Evolutionary conservation across 2,329 filamentous ascomycete species (phyloP).

Genomic region (Herpomyces periplanetae): DNA sequence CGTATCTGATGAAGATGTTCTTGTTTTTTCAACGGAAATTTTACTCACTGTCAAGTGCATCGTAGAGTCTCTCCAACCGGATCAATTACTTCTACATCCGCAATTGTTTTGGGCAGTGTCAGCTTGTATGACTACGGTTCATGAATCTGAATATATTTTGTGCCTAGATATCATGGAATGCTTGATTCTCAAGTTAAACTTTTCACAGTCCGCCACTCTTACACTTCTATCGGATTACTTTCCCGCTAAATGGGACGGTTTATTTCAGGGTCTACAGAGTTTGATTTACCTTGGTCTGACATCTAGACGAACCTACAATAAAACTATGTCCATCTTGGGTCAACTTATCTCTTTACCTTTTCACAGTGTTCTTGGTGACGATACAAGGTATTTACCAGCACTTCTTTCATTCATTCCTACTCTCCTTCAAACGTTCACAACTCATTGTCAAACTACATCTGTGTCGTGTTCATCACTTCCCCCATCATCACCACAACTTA

Average conservation of each 20-base stretch:
- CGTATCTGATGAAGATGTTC: conserved; percentile 81
- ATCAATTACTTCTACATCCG: conserved; percentile 51
- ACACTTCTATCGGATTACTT: conserved; percentile 32
- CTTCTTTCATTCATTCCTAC: conserved; percentile 40
- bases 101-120: conserved; percentile 95
- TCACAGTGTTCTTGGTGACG: conserved; percentile 39
- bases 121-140: conserved; percentile 79
- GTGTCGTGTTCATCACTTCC: conserved; percentile 27
- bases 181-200: conserved; percentile 43
- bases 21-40: conserved; percentile 93
- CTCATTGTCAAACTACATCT: conserved; percentile 14
- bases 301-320: conserved; percentile 41
- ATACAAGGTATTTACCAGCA: conserved; percentile 76
- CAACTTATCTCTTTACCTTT: conserved; percentile 37
- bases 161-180: conserved; percentile 65
- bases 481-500: too few relatives aligned
- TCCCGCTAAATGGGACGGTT: conserved; percentile 52
- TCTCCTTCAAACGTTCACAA: conserved; percentile 12
- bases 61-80: conserved; percentile 39
- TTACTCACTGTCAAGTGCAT: conserved; percentile 69
- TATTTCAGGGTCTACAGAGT: conserved; percentile 49
- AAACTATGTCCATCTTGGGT: conserved; percentile 36
- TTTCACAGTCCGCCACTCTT: conserved; percentile 26
- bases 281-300: conserved; percentile 67
- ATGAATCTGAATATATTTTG: conserved; percentile 74